Conservation (phyloP, 2,329 filamentous ascomycete species). For the Daldinia sp. region DNA sequence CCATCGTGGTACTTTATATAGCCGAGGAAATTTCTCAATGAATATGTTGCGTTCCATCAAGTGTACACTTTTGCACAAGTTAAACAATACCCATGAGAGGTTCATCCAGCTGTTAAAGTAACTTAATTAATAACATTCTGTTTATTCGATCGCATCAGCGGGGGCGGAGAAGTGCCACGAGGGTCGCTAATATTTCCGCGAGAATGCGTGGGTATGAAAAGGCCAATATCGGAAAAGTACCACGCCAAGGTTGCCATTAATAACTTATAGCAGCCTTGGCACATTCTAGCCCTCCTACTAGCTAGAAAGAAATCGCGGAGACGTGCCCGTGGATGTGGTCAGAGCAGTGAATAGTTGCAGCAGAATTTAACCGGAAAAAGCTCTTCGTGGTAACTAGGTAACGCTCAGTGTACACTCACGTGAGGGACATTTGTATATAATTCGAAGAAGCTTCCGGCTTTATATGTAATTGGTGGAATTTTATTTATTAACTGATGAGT, state of each 20-base stretch:
- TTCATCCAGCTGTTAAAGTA: background rate
- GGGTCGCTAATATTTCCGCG: constrained; percentile 6
- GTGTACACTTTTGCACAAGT: constrained; percentile 3
- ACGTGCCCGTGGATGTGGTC: background rate
- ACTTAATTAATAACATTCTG: constrained; percentile 14
- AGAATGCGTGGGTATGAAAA: constrained; percentile 4
- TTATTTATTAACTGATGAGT: background rate
- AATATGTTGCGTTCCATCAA: background rate
- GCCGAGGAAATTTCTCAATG: background rate
- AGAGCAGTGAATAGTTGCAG: background rate
- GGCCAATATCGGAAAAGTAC: background rate
- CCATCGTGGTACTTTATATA: constrained; percentile 17
- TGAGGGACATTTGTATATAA: background rate
- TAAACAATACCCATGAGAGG: constrained; percentile 2
- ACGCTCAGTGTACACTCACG: background rate
- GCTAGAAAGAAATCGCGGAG: constrained; percentile 15
- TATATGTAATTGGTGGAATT: background rate
- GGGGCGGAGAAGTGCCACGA: constrained; percentile 9
- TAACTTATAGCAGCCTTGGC: constrained; percentile 3
- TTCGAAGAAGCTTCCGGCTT: background rate
- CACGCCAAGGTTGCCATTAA: constrained; percentile 21
- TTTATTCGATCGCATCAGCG: constrained; percentile 22
- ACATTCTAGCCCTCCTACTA: constrained; percentile 17
- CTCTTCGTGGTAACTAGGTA: background rate
- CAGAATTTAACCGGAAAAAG: constrained; percentile 11